A percentile compares a stretch with the other conserved stretches of the same genome.
Conservation (phyloP, 371 early-diverging fungal genomes). For the Cokeromyces recurvatus region DNA sequence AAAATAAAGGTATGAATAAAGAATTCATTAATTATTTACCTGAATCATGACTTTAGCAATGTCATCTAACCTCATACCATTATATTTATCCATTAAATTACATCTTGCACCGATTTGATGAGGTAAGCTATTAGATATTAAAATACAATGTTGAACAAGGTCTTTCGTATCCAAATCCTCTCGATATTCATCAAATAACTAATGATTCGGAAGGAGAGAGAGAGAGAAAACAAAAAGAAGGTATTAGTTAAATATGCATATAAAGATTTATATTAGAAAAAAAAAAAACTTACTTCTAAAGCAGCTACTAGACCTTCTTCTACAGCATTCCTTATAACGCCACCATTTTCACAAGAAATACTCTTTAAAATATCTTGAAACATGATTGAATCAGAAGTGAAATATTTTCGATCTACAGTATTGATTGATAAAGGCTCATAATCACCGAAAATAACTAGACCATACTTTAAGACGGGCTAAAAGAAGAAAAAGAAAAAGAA, state of each 20-base stretch:
- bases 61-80: conserved; percentile 36
- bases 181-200: conserved; percentile 58
- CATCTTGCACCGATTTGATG: conserved; percentile 41
- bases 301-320: conserved; percentile 63
- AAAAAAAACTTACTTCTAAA: conserved; percentile 59
- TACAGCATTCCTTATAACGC: conserved; percentile 58
- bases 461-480: conserved; percentile 57
- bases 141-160: conserved; percentile 48
- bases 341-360: conserved; percentile 52
- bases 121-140: conserved; percentile 53
- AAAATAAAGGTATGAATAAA: background rate
- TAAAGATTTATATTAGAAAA: too few species aligned
- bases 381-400: conserved; percentile 45
- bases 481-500: too few species aligned
- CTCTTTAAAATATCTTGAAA: conserved; percentile 51
- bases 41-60: conserved; percentile 47
- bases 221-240: background rate
- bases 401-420: conserved; percentile 54
- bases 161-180: conserved; percentile 36
- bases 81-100: conserved; percentile 48
- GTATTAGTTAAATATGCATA: too few species aligned
- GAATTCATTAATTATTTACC: conserved; percentile 19
- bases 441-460: conserved; percentile 64
- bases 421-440: conserved; percentile 53
- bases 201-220: background rate